phyloP scores from a whole-genome alignment of 257 asterid genomes.

The Scutellaria minor region DNA sequence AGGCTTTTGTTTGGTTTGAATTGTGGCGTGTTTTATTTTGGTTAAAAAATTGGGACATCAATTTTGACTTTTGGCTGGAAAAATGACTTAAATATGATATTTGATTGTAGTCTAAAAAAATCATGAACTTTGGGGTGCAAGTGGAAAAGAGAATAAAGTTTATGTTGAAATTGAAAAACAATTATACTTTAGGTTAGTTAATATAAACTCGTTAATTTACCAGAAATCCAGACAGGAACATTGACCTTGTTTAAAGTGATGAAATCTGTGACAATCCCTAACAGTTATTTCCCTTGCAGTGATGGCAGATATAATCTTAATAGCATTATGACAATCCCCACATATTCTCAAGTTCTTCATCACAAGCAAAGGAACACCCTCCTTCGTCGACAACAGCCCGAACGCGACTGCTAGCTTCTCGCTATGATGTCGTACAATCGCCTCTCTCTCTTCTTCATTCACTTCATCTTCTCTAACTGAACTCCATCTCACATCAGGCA shows the following conservation, averaged over 20 bases:
- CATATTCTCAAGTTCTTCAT: constrained; percentile 79
- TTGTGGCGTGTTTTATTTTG: too few species aligned
- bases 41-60: too few species aligned
- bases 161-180: too few species aligned
- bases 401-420: constrained; percentile 78
- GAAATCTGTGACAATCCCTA: constrained; percentile 78
- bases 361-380: constrained; percentile 49
- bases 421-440: constrained; percentile 56
- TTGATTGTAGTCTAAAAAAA: too few species aligned
- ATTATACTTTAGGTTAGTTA: neutral
- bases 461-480: constrained; percentile 46
- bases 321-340: constrained; percentile 68
- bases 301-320: constrained; percentile 58
- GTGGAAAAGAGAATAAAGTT: too few species aligned
- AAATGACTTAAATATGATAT: too few species aligned
- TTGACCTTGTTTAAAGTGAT: constrained; percentile 59
- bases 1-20: too few species aligned
- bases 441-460: constrained; percentile 48
- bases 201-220: constrained; percentile 34
- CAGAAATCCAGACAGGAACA: constrained; percentile 77
- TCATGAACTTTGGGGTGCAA: too few species aligned
- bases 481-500: constrained; percentile 52
- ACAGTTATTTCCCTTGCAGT: constrained; percentile 62
- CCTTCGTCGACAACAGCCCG: constrained; percentile 52
- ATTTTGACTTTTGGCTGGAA: too few species aligned